Conservation (phyloP, 2,329 filamentous ascomycete species). For the Fonsecaea multimorphosa region DNA sequence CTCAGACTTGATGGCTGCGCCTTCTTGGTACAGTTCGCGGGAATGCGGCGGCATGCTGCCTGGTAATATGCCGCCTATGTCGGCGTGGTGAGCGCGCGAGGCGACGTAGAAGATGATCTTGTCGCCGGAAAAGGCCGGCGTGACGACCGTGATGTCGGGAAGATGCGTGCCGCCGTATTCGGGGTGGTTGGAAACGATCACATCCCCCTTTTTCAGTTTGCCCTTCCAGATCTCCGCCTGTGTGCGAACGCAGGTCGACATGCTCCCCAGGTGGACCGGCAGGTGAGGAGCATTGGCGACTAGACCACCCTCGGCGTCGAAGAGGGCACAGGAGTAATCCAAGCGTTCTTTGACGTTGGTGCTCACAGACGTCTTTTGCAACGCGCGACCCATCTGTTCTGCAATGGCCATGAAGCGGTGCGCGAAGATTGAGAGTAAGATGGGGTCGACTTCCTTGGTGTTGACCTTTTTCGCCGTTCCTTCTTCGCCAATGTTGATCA, state of each 20-base stretch:
- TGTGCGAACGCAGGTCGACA: constrained; percentile 78
- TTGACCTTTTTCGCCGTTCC: constrained; percentile 39
- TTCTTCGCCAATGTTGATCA: constrained; percentile 77
- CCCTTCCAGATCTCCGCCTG: constrained; percentile 80
- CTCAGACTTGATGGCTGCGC: constrained; percentile 68
- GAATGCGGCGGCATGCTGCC: constrained; percentile 85
- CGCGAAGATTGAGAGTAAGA: constrained; percentile 61
- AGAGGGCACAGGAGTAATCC: constrained; percentile 78
- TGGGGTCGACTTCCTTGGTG: constrained; percentile 53
- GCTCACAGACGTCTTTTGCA: constrained; percentile 62
- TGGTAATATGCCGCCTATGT: constrained; percentile 82
- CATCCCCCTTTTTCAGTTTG: constrained; percentile 77
- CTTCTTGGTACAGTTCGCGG: constrained; percentile 68
- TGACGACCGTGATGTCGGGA: constrained; percentile 82
- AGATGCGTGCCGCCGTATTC: constrained; percentile 84
- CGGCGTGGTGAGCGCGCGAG: constrained; percentile 79
- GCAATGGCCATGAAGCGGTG: constrained; percentile 66
- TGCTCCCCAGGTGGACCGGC: constrained; percentile 77
- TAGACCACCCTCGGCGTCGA: constrained; percentile 72
- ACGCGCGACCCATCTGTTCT: constrained; percentile 64
- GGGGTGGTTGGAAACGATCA: constrained; percentile 83
- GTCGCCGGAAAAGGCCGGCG: constrained; percentile 71
- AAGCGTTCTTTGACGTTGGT: constrained; percentile 80
- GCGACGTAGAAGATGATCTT: constrained; percentile 83
- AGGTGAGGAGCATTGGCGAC: constrained; percentile 80